Evolutionary conservation across 176 grass and related monocot genomes (phyloP), one percentile per base, ranked within the genome.

Genomic region (Zea luxurians): DNA sequence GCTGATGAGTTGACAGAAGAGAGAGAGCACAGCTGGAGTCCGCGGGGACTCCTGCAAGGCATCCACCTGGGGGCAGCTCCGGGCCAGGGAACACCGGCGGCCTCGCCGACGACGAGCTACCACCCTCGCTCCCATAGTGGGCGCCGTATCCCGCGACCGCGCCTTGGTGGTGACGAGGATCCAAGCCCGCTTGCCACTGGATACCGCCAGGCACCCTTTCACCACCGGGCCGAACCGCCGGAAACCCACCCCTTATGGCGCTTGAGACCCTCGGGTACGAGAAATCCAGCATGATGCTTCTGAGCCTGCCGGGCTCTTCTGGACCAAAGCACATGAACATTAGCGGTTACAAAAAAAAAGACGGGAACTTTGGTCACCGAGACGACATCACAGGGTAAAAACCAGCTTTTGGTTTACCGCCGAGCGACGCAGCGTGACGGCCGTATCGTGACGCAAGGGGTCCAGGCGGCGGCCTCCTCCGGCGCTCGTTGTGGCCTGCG

Each of bases 1-100:
- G 89, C 76, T 91, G 94, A 88, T 91, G 94, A 88, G 86, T 91
- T 97, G 94, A 97, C 94, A 97, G 94, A 97, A 97, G 94, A 97
- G 94, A 97, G 94, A 97, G 94, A 97, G 94, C 94, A 97, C 94
- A 93, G 82, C 94, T 93, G 21, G 91, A 97, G 86, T 93, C 94
- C 9, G 89, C 75, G 40, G 91, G 62, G 79, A 90, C 86, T 79
- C 84, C 86, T 63, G 86, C n/a, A 6, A 91, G 72, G 64, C 74
- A 78, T 79, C 83, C 89, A 0, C 86, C 85, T 5, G 83, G 85
- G 70, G 89, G 87, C 71, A 94, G 65, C 84, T 92, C 89, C 7
- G 82, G 66, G 37, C 69, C 45, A n/a, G 86, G 73, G 81, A 85
- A 97, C 41, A 68, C 65, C 5, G 67, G 77, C 58, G 83, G 76